Conservation (phyloP, 805 yeast genomes). For the Candida railenensis region DNA sequence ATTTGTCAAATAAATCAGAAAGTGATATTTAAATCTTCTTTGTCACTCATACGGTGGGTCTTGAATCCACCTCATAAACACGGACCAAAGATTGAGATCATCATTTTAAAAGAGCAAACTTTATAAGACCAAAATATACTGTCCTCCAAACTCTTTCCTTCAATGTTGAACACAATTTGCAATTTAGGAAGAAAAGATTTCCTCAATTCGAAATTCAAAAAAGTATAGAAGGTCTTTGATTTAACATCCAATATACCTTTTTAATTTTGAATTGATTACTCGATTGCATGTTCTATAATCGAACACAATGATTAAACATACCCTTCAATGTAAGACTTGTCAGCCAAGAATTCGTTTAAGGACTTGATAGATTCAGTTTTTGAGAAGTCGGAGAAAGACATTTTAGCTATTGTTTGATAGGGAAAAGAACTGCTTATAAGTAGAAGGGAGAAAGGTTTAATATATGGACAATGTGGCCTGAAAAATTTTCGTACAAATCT, state of each 20-base stretch:
- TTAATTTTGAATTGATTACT: no score
- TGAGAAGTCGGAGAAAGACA: slow-evolving; percentile 82
- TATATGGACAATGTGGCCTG: slow-evolving; percentile 2
- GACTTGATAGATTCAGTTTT: slow-evolving; percentile 61
- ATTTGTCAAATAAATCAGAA: slow-evolving; percentile 3
- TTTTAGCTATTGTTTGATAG: slow-evolving; percentile 22
- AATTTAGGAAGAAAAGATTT: no score
- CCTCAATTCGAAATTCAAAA: no score
- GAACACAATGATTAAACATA: slow-evolving; percentile 45
- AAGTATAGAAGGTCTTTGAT: no score
- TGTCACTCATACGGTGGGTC: slow-evolving; percentile 96
- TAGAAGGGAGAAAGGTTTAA: slow-evolving; percentile 1
- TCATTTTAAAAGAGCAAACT: slow-evolving; percentile 37
- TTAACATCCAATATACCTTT: no score
- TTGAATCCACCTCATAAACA: slow-evolving; percentile 94
- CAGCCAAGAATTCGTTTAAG: slow-evolving; percentile 84
- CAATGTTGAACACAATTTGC: no score
- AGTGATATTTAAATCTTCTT: slow-evolving; percentile 33
- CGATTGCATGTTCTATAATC: slow-evolving; percentile 1
- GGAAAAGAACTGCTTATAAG: slow-evolving; percentile 3
- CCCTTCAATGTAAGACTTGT: slow-evolving; percentile 95
- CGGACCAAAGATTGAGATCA: slow-evolving; percentile 85
- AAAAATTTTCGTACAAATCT: slow-evolving; percentile 7
- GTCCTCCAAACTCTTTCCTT: no score
- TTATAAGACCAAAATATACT: neutral